Conservation (phyloP, 768 basidiomycete genomes). For the Rhodosporidiobolus odoratus region DNA sequence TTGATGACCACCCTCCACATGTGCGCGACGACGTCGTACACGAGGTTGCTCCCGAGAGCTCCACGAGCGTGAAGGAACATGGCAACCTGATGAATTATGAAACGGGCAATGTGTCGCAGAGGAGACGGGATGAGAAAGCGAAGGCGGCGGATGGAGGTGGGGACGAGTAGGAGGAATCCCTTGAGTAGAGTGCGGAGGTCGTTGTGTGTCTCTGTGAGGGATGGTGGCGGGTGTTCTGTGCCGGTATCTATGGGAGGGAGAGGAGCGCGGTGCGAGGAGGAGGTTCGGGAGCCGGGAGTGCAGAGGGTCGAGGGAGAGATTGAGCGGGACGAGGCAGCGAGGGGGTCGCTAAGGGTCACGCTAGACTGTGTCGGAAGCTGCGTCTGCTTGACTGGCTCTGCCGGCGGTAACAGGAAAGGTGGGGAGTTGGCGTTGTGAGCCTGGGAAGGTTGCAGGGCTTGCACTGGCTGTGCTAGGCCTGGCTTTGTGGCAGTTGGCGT, state of each 20-base stretch:
- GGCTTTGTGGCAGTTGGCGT: no score
- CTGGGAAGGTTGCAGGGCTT: no score
- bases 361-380: neutral
- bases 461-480: no score
- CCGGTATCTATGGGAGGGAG: neutral
- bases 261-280: conserved; percentile 6
- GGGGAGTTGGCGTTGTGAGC: no score
- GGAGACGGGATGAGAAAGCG: conserved; percentile 32
- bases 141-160: conserved; percentile 27
- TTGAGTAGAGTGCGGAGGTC: conserved; percentile 39
- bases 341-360: neutral
- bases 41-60: conserved; percentile 26
- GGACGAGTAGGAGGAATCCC: conserved; percentile 39
- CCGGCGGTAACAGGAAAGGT: neutral
- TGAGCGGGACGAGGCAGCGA: neutral
- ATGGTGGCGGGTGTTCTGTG: conserved; percentile 2
- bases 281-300: neutral
- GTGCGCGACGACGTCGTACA: conserved; percentile 70
- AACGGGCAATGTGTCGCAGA: conserved; percentile 14
- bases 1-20: conserved; percentile 82
- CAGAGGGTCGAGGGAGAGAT: neutral
- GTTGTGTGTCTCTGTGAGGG: conserved; percentile 28
- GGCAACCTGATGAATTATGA: conserved; percentile 31
- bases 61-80: conserved; percentile 37
- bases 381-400: neutral